These are phyloP conservation scores for Aspergillus sergii DNA, from an alignment of 2,329 filamentous ascomycete species.

Conservation along the genomic window DNA sequence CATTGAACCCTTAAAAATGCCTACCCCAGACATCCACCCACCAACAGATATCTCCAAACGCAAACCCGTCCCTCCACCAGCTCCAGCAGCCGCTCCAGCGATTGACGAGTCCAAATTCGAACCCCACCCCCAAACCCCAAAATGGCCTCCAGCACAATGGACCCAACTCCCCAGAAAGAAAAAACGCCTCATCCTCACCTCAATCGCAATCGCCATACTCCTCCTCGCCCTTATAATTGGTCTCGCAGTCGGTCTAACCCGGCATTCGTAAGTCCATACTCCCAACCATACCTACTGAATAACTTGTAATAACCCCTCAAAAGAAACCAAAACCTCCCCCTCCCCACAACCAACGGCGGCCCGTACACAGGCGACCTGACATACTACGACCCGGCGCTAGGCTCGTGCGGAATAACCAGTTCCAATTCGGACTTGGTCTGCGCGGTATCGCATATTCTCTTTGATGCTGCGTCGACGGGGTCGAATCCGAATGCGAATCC, in stretches of 20 bases:
- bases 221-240: constrained; percentile 26
- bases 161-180: neutral
- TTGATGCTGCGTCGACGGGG: constrained; percentile 59
- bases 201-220: constrained; percentile 10
- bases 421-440: constrained; percentile 61
- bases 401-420: constrained; percentile 68
- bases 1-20: neutral
- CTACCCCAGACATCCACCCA: neutral
- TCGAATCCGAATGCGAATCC: constrained; percentile 66
- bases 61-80: constrained; percentile 4
- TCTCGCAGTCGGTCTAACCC: constrained; percentile 26
- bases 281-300: neutral
- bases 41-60: constrained; percentile 2
- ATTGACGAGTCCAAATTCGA: neutral
- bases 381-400: constrained; percentile 68
- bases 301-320: neutral
- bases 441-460: constrained; percentile 68
- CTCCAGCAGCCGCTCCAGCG: neutral
- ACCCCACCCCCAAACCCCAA: neutral
- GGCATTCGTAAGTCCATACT: constrained; percentile 17
- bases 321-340: constrained; percentile 19
- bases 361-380: constrained; percentile 67
- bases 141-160: neutral
- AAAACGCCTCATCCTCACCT: constrained; percentile 21
- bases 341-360: constrained; percentile 42